These are phyloP conservation scores for Monosporascus sp. DNA, from an alignment of 2,329 filamentous ascomycete genomes.

Conservation along the genomic window DNA sequence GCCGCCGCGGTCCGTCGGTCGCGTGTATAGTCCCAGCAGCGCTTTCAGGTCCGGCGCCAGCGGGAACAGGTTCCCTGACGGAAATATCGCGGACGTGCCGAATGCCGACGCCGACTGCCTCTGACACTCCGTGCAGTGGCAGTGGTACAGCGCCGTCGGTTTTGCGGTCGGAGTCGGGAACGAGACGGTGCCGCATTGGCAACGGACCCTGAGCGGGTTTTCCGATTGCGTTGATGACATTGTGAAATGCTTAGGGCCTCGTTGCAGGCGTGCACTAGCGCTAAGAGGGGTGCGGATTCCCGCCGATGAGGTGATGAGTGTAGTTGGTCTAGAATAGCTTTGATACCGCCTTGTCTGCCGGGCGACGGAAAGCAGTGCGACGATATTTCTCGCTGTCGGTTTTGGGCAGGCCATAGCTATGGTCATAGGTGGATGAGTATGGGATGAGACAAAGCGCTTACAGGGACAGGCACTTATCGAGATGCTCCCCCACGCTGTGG, in stretches of 20 bases:
- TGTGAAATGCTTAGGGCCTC: too few species aligned
- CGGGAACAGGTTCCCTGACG: slow-evolving; percentile 34
- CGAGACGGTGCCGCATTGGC: slow-evolving; percentile 35
- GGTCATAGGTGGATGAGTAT: too few species aligned
- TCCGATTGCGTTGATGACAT: neutral
- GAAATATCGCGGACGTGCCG: slow-evolving; percentile 39
- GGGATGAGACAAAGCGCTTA: too few species aligned
- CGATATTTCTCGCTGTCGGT: too few species aligned
- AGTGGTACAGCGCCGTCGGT: slow-evolving; percentile 34
- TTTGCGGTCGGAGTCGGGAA: slow-evolving; percentile 29
- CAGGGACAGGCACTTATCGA: too few species aligned
- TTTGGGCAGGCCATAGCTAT: too few species aligned
- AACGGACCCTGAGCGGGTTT: slow-evolving; percentile 22
- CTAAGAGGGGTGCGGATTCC: too few species aligned
- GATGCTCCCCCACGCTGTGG: too few species aligned
- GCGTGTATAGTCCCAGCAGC: slow-evolving; percentile 31
- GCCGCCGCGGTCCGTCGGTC: slow-evolving; percentile 33
- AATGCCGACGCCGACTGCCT: slow-evolving; percentile 40
- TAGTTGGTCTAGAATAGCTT: too few species aligned
- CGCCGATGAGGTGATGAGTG: too few species aligned
- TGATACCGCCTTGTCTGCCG: too few species aligned
- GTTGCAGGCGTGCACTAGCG: neutral
- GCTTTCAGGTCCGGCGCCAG: slow-evolving; percentile 26
- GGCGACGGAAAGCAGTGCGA: too few species aligned
- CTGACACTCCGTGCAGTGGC: slow-evolving; percentile 42